These are phyloP conservation scores for Paxillus rubicundulus DNA, from an alignment of 768 basidiomycete genomes.

Conservation along the genomic window DNA sequence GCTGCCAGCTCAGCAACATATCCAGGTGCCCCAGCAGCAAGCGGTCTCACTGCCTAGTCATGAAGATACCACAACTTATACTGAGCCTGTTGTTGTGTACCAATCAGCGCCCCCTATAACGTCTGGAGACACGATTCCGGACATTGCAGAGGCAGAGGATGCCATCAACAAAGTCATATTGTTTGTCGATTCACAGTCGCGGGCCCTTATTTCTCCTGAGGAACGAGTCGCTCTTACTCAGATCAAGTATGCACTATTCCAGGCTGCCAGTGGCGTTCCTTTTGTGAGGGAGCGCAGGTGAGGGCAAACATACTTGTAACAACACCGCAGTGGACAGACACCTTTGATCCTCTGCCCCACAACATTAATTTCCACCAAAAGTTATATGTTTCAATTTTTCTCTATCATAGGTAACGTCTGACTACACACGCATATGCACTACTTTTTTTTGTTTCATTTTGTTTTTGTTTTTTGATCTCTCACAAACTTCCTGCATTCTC, in stretches of 20 bases:
- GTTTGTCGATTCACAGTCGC: constrained; percentile 46
- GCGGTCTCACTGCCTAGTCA: constrained; percentile 30
- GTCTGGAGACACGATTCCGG: constrained; percentile 34
- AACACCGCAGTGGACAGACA: background rate
- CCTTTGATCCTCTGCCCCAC: constrained; percentile 6
- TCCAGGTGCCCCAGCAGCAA: constrained; percentile 22
- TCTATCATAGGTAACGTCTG: constrained; percentile 20
- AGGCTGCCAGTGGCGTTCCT: constrained; percentile 39
- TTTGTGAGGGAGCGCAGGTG: constrained; percentile 34
- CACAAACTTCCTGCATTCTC: constrained; percentile 21
- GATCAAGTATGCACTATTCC: constrained; percentile 55
- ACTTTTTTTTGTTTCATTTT: no score
- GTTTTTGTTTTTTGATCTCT: background rate
- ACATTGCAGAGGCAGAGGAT: constrained; percentile 50
- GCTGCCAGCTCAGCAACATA: constrained; percentile 29
- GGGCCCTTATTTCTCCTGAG: constrained; percentile 27
- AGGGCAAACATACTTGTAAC: constrained; percentile 2
- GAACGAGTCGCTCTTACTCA: constrained; percentile 43
- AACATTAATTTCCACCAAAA: constrained; percentile 13
- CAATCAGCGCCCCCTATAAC: constrained; percentile 32
- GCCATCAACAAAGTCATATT: constrained; percentile 53
- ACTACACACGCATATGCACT: constrained; percentile 21
- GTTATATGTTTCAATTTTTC: constrained; percentile 9
- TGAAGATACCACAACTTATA: constrained; percentile 23
- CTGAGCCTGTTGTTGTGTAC: constrained; percentile 32